Base-by-base conservation (phyloP, 2,329 filamentous ascomycete genomes). In the Colletotrichum horii region DNA sequence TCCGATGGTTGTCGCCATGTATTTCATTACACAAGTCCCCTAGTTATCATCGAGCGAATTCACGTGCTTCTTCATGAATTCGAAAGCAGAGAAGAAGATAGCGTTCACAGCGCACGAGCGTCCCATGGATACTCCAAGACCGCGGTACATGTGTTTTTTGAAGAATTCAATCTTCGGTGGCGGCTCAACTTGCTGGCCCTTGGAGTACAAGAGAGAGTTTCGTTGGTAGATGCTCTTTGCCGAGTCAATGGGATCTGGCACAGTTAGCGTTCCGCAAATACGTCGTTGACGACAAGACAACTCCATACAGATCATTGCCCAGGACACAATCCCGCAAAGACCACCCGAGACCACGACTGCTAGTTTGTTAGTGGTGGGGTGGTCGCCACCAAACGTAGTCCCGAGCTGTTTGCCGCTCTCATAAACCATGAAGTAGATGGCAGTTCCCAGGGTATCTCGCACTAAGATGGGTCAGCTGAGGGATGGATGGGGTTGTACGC, bases 61-160 rank as follows among this genome's bases (percentile, higher is more conserved):
- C 83, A 92, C 91, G 78, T 89, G 88, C 83, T 93, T 93, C 86
- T 97, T 97, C 80, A 95, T 90, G 80, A 95, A 93, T 85, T 97
- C 95, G 82, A 97, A 97, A 52, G 93, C 94, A 58, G 94, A 96
- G 86, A 97, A 97, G 89, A 97, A 97, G 80, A 97, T 94, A 78
- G 95, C 94, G 83, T 97, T 97, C 79, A 97, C 93, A 68, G 95
- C 89, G 80, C 94, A 96, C 15, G 94, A 96, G 71, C 95, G 92
- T 78, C 92, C 90, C 92, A 97, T 96, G 48, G 94, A 96, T 30
- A 97, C 95, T 26, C 93, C 94, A 4, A 97, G 89, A 34, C 95
- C 95, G 79, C 94, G 92, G 84, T 97, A 97, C 92, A 96, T 96
- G 77, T 93, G 91, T 70, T 89, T 89, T 80, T 94, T 92, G 84